Evolutionary conservation across 2,329 filamentous ascomycete genomes (phyloP).

Genomic region (Trichophyton benhamiae): DNA sequence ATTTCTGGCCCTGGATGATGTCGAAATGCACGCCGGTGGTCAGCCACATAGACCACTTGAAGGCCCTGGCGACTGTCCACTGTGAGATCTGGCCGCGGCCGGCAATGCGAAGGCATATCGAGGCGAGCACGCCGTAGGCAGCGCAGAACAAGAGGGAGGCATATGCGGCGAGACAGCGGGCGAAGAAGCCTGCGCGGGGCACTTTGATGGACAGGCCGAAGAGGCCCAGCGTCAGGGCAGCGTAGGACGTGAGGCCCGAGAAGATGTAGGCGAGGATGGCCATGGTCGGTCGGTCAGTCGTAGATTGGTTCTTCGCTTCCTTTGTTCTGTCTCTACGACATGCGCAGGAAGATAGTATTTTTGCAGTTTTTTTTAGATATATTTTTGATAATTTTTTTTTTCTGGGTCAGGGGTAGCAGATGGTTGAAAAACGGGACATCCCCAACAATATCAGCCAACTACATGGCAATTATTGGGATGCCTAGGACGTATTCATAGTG

Average conservation of each 20-base stretch:
- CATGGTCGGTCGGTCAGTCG: conserved; percentile 32
- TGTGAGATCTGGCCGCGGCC: conserved; percentile 69
- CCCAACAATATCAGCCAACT: background rate
- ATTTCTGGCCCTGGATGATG: conserved; percentile 52
- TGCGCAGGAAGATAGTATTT: background rate
- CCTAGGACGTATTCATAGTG: background rate
- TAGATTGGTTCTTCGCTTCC: background rate
- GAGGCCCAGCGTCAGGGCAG: conserved; percentile 44
- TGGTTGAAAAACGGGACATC: background rate
- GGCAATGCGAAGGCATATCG: conserved; percentile 55
- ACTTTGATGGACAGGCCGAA: conserved; percentile 33
- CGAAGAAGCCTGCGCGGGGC: conserved; percentile 34
- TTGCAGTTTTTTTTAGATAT: background rate
- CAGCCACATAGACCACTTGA: conserved; percentile 65
- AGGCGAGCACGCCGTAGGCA: conserved; percentile 62
- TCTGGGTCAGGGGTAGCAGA: background rate
- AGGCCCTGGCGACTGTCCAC: conserved; percentile 68
- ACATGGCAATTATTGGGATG: background rate
- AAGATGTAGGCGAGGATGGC: conserved; percentile 50
- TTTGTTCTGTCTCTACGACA: background rate
- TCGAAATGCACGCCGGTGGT: conserved; percentile 68
- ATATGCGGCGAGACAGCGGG: conserved; percentile 37
- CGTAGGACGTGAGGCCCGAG: conserved; percentile 52
- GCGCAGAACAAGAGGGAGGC: conserved; percentile 40
- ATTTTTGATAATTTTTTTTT: background rate